These are phyloP conservation scores for Vigna angularis DNA, from an alignment of 306 rosid genomes.

Conservation along the genomic window DNA sequence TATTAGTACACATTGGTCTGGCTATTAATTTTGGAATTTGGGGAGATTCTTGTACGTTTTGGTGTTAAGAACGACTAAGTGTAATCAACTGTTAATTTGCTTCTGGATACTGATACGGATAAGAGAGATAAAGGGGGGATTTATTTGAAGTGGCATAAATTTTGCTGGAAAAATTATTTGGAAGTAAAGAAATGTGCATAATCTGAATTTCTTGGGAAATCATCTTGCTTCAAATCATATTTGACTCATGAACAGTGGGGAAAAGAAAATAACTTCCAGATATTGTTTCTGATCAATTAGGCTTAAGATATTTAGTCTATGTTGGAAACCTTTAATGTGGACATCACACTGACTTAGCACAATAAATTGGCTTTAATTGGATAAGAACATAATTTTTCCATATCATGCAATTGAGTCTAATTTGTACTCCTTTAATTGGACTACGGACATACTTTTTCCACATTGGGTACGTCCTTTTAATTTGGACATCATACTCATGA, in stretches of 20 bases:
- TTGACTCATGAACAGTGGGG: background rate
- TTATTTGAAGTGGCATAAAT: background rate
- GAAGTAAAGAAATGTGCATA: background rate
- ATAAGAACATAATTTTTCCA: background rate
- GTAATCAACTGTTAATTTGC: background rate
- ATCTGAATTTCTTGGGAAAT: constrained; percentile 8
- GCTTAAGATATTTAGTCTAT: background rate
- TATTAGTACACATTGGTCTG: background rate
- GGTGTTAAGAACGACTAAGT: background rate
- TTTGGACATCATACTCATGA: no score
- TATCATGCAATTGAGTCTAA: background rate
- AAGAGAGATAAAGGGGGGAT: background rate
- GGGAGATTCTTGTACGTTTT: background rate
- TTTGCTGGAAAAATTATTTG: background rate
- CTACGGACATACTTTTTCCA: no score
- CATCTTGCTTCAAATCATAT: background rate
- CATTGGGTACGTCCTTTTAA: no score
- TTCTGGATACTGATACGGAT: background rate
- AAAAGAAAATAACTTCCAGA: background rate
- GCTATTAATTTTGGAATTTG: background rate
- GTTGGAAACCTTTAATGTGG: background rate
- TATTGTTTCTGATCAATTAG: constrained; percentile 11
- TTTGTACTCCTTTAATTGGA: constrained; percentile 8
- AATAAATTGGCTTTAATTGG: constrained; percentile 18
- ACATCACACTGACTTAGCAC: background rate